These are phyloP conservation scores for Neurospora discreta DNA, from an alignment of 495 filamentous ascomycete genomes.

Conservation along the genomic window DNA sequence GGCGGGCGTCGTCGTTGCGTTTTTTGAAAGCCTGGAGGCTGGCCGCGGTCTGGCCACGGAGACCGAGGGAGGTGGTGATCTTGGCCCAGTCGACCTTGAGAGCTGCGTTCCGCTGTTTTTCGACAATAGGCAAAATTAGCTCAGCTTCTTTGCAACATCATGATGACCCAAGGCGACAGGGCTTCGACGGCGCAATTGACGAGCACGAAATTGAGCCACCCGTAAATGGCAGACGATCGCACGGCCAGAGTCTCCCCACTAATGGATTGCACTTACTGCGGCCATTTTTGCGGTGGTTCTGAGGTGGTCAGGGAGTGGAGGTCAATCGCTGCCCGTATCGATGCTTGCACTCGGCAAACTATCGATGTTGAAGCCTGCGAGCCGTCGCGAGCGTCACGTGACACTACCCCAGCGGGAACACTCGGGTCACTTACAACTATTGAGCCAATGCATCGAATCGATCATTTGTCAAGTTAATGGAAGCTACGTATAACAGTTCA, in stretches of 20 bases:
- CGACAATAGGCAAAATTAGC: constrained; percentile 34
- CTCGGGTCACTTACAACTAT: not conserved
- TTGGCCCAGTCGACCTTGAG: constrained; percentile 98
- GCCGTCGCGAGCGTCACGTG: constrained; percentile 20
- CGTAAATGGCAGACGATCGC: not conserved
- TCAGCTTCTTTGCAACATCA: constrained; percentile 20
- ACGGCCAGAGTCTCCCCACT: constrained; percentile 7
- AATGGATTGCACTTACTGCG: constrained; percentile 55
- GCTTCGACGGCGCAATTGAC: constrained; percentile 3
- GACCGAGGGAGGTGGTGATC: constrained; percentile 81
- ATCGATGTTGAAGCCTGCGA: constrained; percentile 9
- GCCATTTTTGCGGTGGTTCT: constrained; percentile 65
- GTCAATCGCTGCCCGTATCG: constrained; percentile 29
- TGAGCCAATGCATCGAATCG: not conserved
- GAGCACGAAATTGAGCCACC: not conserved
- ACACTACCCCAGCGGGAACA: not conserved
- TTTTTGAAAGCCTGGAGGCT: constrained; percentile 96
- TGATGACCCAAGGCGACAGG: not conserved
- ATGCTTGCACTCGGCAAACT: constrained; percentile 20
- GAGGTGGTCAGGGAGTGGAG: constrained; percentile 32
- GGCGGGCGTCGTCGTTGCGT: constrained; percentile 97
- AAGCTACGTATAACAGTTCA: not conserved
- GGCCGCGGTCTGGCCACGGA: constrained; percentile 84
- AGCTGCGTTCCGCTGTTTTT: constrained; percentile 82
- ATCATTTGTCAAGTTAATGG: not conserved